A percentile compares a stretch with the other conserved stretches of the same genome.
These are phyloP conservation scores for Ashbya aceris DNA, from an alignment of 1,139 yeast genomes.

Conservation along the genomic window DNA sequence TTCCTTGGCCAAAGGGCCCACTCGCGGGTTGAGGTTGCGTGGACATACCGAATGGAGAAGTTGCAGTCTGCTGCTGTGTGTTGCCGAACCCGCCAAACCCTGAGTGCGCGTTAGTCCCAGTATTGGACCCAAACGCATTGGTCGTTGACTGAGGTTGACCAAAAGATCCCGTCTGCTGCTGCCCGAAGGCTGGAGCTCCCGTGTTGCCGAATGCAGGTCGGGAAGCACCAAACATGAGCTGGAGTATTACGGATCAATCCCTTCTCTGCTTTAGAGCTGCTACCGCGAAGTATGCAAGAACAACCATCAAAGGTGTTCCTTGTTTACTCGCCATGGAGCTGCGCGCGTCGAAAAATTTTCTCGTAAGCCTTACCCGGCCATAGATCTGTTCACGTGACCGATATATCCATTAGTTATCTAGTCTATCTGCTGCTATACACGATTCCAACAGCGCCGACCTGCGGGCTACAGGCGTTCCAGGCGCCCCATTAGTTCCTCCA, in stretches of 20 bases:
- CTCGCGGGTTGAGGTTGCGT: conserved; percentile 20
- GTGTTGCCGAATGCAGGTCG: conserved; percentile 22
- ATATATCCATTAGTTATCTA: conserved; percentile 1
- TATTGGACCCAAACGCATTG: conserved; percentile 9
- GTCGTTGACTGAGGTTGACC: conserved; percentile 17
- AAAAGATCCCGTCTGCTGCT: conserved; percentile 24
- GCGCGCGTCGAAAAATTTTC: background rate
- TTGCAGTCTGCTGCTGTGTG: conserved; percentile 23
- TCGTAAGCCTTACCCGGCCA: conserved; percentile 1
- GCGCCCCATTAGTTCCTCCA: conserved; percentile 20
- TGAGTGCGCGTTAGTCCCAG: conserved; percentile 30
- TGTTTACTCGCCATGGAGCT: background rate
- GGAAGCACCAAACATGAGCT: conserved; percentile 21
- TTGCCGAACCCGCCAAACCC: conserved; percentile 60
- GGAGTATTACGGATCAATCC: background rate
- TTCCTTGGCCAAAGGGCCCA: conserved; percentile 21
- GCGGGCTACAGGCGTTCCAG: conserved; percentile 8
- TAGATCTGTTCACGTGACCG: background rate
- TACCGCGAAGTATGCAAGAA: background rate
- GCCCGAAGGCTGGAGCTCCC: conserved; percentile 38
- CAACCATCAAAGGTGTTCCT: background rate
- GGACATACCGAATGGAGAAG: conserved; percentile 31
- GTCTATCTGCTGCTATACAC: no score
- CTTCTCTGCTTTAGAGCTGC: no score
- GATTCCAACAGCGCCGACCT: no score